phyloP scores from a whole-genome alignment of 176 grass and related monocot genomes.

The Carex myosuroides region DNA sequence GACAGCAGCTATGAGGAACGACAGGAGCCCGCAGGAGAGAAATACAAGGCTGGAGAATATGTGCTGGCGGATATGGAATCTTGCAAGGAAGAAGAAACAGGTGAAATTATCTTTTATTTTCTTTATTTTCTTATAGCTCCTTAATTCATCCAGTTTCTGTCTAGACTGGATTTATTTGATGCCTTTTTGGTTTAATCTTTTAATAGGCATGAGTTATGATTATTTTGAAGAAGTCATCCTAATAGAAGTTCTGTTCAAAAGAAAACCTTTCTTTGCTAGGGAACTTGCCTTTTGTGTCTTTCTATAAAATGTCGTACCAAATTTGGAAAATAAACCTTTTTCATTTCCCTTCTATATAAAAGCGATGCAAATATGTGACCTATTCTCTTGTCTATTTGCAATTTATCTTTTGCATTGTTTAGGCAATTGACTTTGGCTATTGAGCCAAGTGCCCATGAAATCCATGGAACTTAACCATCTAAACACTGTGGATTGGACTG shows the following conservation, averaged over 20 bases:
- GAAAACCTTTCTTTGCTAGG: not conserved
- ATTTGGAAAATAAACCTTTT: not conserved
- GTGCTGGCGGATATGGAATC: constrained; percentile 90
- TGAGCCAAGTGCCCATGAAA: not conserved
- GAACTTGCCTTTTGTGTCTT: not conserved
- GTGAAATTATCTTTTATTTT: constrained; percentile 8
- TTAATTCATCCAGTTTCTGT: not conserved
- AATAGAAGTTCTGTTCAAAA: not conserved
- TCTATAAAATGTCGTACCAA: not conserved
- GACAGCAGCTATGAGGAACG: constrained; percentile 39
- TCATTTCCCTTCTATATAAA: not conserved
- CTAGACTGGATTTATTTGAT: not conserved
- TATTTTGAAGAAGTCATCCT: not conserved
- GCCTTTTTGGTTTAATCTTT: not conserved
- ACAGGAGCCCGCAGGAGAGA: constrained; percentile 40
- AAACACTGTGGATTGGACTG: not conserved
- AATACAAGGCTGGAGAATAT: constrained; percentile 76
- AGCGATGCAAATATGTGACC: not conserved
- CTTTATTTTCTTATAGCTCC: not conserved
- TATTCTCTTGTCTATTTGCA: not conserved
- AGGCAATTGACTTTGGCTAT: not conserved
- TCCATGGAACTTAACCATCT: not conserved
- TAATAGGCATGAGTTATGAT: not conserved
- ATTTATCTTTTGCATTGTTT: not conserved
- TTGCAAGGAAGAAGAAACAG: constrained; percentile 83